Evolutionary conservation across 2,329 filamentous ascomycete species (phyloP).

Genomic region (Zasmidium citrigriseum): DNA sequence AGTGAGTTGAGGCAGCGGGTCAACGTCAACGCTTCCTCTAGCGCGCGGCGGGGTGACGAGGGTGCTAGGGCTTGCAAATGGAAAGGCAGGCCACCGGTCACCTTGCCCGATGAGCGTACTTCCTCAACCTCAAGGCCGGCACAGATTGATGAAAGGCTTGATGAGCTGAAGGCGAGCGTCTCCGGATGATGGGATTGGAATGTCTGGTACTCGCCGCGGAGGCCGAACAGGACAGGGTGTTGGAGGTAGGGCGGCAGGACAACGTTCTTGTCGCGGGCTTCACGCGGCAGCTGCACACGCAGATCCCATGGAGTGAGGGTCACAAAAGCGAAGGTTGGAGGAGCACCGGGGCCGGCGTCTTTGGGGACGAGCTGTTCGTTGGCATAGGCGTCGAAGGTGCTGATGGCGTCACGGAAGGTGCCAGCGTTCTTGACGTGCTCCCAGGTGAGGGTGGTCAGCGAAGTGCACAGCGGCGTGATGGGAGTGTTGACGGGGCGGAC

Average conservation of each 20-base stretch:
- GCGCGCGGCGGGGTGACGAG: conserved; percentile 89
- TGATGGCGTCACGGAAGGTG: conserved; percentile 94
- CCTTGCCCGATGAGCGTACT: conserved; percentile 93
- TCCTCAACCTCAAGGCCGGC: conserved; percentile 97
- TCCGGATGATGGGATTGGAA: conserved; percentile 99
- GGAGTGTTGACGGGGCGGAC: conserved; percentile 99
- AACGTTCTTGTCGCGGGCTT: conserved; percentile 97
- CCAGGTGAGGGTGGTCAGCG: conserved; percentile 96
- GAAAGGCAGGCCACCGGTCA: conserved; percentile 98
- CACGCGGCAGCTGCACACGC: conserved; percentile 92
- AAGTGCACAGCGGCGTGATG: conserved; percentile 97
- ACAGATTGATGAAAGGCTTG: conserved; percentile 95
- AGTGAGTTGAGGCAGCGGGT: conserved; percentile 88
- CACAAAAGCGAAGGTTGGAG: conserved; percentile 87
- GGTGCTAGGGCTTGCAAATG: conserved; percentile 94
- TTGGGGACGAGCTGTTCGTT: conserved; percentile 87
- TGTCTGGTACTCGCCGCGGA: conserved; percentile 95
- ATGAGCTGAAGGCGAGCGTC: conserved; percentile 93
- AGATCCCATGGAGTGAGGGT: conserved; percentile 98
- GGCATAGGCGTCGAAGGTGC: conserved; percentile 90
- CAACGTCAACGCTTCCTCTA: conserved; percentile 96
- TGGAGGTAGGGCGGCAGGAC: conserved; percentile 95
- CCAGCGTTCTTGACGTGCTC: conserved; percentile 97
- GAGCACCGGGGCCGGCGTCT: conserved; percentile 59
- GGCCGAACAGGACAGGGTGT: conserved; percentile 94